phyloP scores from a whole-genome alignment of 2,329 filamentous ascomycete genomes.

The Scortechinia acanthostroma region DNA sequence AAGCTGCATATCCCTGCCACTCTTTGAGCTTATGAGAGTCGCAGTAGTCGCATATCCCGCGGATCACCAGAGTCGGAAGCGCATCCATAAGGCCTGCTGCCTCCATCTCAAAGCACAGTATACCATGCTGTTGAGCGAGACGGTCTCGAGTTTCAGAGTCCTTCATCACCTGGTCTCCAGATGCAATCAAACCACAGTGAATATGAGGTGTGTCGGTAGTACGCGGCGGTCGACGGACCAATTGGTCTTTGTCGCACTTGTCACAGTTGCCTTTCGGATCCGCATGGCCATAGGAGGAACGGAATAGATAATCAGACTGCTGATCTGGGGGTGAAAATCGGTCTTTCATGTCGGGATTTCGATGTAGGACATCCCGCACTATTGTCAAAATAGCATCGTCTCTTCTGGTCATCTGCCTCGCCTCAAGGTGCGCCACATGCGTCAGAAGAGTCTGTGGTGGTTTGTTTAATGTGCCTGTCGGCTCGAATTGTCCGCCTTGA shows the following conservation, averaged over 20 bases:
- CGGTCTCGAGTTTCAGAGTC: constrained; percentile 4
- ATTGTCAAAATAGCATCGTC: neutral
- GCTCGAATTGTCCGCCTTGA: constrained; percentile 4
- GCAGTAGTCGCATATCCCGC: constrained; percentile 7
- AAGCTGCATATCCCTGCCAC: constrained; percentile 5
- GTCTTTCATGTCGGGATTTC: neutral
- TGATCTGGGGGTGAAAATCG: neutral
- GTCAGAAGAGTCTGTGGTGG: constrained; percentile 4
- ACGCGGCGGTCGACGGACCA: neutral
- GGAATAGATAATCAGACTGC: neutral
- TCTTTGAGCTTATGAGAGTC: constrained; percentile 6
- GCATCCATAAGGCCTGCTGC: constrained; percentile 1
- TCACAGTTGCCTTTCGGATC: neutral
- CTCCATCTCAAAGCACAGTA: constrained; percentile 4
- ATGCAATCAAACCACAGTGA: constrained; percentile 7
- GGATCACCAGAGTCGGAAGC: constrained; percentile 3
- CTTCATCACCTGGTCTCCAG: constrained; percentile 6
- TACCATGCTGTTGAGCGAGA: constrained; percentile 1
- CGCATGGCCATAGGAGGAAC: neutral
- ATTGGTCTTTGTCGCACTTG: neutral
- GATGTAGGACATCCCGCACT: neutral
- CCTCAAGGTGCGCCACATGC: neutral
- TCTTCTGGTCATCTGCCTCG: neutral
- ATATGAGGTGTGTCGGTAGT: neutral
- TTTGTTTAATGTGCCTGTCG: constrained; percentile 2